phyloP scores from a whole-genome alignment of 495 filamentous ascomycete genomes.

The Lindgomyces ingoldianus region DNA sequence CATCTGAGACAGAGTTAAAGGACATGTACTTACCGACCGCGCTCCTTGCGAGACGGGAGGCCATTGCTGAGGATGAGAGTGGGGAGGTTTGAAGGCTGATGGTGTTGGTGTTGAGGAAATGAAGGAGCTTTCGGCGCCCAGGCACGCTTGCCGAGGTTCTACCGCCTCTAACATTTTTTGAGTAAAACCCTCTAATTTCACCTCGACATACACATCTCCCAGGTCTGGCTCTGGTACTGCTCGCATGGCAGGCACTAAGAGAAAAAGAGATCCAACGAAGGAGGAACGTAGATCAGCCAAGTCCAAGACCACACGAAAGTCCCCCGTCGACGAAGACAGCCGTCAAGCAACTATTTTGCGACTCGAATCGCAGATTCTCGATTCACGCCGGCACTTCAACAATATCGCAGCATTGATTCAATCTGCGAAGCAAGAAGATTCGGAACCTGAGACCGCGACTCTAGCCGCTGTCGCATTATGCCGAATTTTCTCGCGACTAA shows the following conservation, averaged over 20 bases:
- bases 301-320: slow-evolving; percentile 19
- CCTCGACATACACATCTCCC: background rate
- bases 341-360: slow-evolving; percentile 57
- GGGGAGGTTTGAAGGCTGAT: slow-evolving; percentile 43
- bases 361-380: slow-evolving; percentile 75
- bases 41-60: slow-evolving; percentile 89
- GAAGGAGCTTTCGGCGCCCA: slow-evolving; percentile 21
- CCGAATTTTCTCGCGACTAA: slow-evolving; percentile 81
- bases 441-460: slow-evolving; percentile 46
- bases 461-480: slow-evolving; percentile 78
- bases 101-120: slow-evolving; percentile 19
- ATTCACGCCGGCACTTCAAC: slow-evolving; percentile 89
- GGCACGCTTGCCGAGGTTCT: background rate
- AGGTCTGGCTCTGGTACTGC: slow-evolving; percentile 22
- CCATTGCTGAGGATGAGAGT: slow-evolving; percentile 69
- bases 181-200: background rate
- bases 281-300: slow-evolving; percentile 7
- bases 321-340: slow-evolving; percentile 46
- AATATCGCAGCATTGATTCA: slow-evolving; percentile 76
- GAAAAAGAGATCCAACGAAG: slow-evolving; percentile 37
- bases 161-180: slow-evolving; percentile 11
- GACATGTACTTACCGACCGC: slow-evolving; percentile 71
- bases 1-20: slow-evolving; percentile 7
- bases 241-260: slow-evolving; percentile 29
- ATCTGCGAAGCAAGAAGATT: slow-evolving; percentile 54